Evolutionary conservation across 1,139 yeast genomes (phyloP), one percentile per base, ranked within the genome.

Genomic region (Nadsonia starkeyi-henricii): DNA sequence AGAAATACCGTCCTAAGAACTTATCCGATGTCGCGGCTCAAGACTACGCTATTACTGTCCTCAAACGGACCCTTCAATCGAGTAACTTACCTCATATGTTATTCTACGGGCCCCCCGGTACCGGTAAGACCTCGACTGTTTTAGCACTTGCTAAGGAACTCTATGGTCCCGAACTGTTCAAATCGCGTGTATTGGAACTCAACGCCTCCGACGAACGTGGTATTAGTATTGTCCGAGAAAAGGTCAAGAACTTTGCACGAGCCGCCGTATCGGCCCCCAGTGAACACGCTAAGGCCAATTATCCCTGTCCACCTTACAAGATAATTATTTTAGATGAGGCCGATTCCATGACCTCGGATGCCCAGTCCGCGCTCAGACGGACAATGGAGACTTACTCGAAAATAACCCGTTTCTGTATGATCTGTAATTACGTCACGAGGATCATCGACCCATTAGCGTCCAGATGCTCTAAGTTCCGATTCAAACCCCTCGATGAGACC

Each of bases 121-220:
- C 97, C 0, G 97, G 97, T 53, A 89, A 89, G 60, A 89, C 97
- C 0, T 86, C 96, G 1, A 89, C 97, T 0, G 82, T 89, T 46
- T 68, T 89, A 48, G 96, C 96, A 1, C 69, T 89, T 55, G 91
- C 96, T 1, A 82, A 79, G 58, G 89, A 86, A 59, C 67, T 89
- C 45, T 89, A 78, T 60, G 96, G 86, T 1, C 67, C 68, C 12
- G 62, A 63, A 5, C 69, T 88, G 47, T 76, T 76, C 63, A 83
- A 81, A 59, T 68, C 81, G 21, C 73, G 97, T 57, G 96, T 91
- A 0, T 69, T 91, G 52, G 98, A 91, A 64, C 72, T 91, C 57
- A 91, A 91, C 65, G 98, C 97, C 2, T 86, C 96, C 2, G 97
- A 91, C 63, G 97, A 91, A 62, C 76, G 98, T 62, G 98, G 98